Evolutionary conservation across 2,329 filamentous ascomycete species (phyloP).

Genomic region (Ophiostoma populinum): DNA sequence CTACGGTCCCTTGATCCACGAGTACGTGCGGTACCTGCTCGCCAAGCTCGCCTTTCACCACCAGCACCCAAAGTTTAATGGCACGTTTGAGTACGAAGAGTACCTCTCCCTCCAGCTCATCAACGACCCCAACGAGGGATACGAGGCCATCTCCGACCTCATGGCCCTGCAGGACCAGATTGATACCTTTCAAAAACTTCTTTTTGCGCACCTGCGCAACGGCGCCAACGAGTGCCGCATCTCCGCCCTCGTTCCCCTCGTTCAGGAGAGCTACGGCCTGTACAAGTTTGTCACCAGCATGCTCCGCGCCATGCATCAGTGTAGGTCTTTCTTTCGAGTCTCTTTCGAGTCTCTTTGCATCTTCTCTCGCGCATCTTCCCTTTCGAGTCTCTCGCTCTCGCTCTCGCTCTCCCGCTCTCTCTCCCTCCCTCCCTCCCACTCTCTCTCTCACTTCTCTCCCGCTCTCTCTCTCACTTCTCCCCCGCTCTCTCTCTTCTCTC

Average conservation of each 20-base stretch:
- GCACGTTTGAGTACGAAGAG: constrained; percentile 96
- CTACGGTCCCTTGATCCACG: constrained; percentile 81
- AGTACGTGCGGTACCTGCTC: constrained; percentile 92
- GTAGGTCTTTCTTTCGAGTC: no score
- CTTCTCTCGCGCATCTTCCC: no score
- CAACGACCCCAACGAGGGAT: constrained; percentile 96
- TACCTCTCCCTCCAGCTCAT: constrained; percentile 96
- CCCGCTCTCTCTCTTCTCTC: constrained; percentile 5
- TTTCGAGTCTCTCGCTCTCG: no score
- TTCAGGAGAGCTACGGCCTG: constrained; percentile 96
- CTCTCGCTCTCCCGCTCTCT: no score
- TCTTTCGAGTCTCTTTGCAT: no score
- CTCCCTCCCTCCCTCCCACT: no score
- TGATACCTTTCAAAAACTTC: constrained; percentile 93
- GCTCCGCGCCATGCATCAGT: constrained; percentile 92
- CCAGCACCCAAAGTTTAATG: constrained; percentile 95
- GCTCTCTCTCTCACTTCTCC: background rate
- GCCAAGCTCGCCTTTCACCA: constrained; percentile 94
- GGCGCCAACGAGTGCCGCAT: constrained; percentile 92
- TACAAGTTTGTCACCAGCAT: constrained; percentile 99
- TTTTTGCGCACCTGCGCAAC: constrained; percentile 89
- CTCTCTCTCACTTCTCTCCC: no score
- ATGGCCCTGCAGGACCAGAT: constrained; percentile 98
- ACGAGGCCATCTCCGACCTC: constrained; percentile 88
- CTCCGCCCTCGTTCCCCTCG: constrained; percentile 77